These are phyloP conservation scores for Rhipidocladum racemiflorum DNA, from an alignment of 176 grass and related monocot genomes.

Conservation along the genomic window DNA sequence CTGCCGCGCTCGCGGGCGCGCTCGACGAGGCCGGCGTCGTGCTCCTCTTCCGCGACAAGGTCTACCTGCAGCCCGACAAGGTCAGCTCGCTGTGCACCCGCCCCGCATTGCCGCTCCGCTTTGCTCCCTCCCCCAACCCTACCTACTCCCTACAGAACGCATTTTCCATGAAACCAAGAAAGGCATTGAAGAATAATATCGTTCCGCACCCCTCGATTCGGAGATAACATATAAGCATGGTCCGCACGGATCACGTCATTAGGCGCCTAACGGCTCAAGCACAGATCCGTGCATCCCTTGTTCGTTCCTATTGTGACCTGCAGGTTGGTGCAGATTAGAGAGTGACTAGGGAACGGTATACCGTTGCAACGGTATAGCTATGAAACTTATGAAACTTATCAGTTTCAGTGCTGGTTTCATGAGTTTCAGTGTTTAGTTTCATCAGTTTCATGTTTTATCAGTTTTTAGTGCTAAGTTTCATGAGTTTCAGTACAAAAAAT, in stretches of 20 bases:
- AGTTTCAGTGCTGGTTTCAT: too few relatives aligned
- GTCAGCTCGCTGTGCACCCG: slow-evolving; percentile 25
- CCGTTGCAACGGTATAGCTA: too few relatives aligned
- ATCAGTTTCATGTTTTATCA: too few relatives aligned
- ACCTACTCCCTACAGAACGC: not conserved
- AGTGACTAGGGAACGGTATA: too few relatives aligned
- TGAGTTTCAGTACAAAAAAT: too few relatives aligned
- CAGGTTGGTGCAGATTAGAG: too few relatives aligned
- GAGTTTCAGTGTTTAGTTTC: too few relatives aligned
- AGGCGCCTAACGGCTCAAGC: not conserved
- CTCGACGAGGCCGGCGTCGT: slow-evolving; percentile 96
- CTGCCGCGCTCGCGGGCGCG: slow-evolving; percentile 55
- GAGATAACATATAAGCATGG: not conserved
- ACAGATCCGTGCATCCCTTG: not conserved
- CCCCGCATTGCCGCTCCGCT: slow-evolving; percentile 7
- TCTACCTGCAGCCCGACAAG: slow-evolving; percentile 92
- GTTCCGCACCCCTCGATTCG: not conserved
- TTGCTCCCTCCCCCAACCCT: too few relatives aligned
- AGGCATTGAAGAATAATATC: not conserved
- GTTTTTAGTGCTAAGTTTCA: too few relatives aligned
- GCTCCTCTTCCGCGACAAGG: slow-evolving; percentile 84
- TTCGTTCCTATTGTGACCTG: not conserved
- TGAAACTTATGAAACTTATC: too few relatives aligned
- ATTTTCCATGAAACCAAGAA: slow-evolving; percentile 15
- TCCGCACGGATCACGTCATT: not conserved